A percentile compares a stretch with the other conserved stretches of the same genome.
Conservation (phyloP, 2,329 filamentous ascomycete species). For the Beauveria sp. region DNA sequence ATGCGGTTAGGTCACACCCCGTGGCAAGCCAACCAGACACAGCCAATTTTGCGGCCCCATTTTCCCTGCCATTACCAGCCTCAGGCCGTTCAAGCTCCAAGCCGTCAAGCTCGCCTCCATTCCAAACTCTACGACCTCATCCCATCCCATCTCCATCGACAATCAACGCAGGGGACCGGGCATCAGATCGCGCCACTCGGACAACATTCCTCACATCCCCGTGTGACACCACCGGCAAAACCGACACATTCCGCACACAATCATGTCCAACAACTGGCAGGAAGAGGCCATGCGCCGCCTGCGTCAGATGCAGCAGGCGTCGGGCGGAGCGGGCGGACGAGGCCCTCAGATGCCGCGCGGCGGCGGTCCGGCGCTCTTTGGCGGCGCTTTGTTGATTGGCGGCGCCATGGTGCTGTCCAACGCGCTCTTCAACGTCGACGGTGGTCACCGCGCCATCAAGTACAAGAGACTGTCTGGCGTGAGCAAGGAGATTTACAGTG, state of each 20-base stretch:
- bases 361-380: conserved; percentile 32
- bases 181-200: neutral
- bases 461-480: conserved; percentile 91
- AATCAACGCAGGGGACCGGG: neutral
- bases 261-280: conserved; percentile 35
- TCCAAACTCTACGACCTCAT: neutral
- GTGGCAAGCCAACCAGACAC: conserved; percentile 3
- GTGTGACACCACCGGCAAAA: neutral
- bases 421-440: conserved; percentile 77
- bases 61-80: neutral
- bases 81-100: conserved; percentile 10
- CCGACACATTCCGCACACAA: neutral
- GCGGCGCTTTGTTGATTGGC: conserved; percentile 37
- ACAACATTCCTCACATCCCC: neutral
- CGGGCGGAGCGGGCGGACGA: conserved; percentile 34
- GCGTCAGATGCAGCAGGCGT: conserved; percentile 39
- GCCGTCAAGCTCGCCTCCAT: conserved; percentile 5
- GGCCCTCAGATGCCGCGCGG: conserved; percentile 36
- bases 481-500: conserved; percentile 88
- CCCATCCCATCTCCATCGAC: conserved; percentile 6
- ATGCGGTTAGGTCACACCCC: neutral
- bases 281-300: conserved; percentile 45
- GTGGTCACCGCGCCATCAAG: conserved; percentile 98
- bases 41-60: conserved; percentile 4
- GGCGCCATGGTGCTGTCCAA: conserved; percentile 48